Percentiles rank a stretch among this genome's conserved stretches.
phyloP scores from a whole-genome alignment of 148 eudicot species.

The Fagopyrum homotropicum region DNA sequence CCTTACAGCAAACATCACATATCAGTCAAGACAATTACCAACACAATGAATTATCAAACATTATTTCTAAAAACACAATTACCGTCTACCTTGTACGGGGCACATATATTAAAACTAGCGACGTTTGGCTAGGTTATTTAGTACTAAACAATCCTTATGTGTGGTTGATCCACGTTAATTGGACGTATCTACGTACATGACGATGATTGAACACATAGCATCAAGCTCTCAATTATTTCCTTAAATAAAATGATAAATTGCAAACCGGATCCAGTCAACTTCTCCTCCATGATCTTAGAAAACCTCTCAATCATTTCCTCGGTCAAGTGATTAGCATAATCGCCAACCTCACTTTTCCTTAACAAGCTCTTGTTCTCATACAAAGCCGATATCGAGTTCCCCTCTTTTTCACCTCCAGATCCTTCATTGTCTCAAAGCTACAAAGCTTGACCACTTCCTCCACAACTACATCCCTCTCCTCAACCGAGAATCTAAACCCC shows the following conservation, averaged over 20 bases:
- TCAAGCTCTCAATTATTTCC: too few species aligned
- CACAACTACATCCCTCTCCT: conserved; percentile 22
- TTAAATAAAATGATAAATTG: not conserved
- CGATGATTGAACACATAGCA: too few species aligned
- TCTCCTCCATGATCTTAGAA: conserved; percentile 19
- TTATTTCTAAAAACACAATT: too few species aligned
- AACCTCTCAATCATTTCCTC: conserved; percentile 26
- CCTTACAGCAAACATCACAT: too few species aligned
- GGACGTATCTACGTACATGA: too few species aligned
- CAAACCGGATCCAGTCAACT: conserved; percentile 26
- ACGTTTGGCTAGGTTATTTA: too few species aligned
- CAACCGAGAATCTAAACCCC: conserved; percentile 19
- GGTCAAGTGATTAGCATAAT: conserved; percentile 27
- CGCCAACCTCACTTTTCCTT: conserved; percentile 40
- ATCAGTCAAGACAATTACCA: too few species aligned
- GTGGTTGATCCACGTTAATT: too few species aligned
- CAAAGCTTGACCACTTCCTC: conserved; percentile 23
- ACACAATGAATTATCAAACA: too few species aligned
- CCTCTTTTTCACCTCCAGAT: conserved; percentile 26
- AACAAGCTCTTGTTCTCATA: conserved; percentile 29
- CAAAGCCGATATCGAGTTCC: conserved; percentile 19
- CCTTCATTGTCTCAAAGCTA: conserved; percentile 27
- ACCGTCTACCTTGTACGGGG: too few species aligned
- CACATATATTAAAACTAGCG: too few species aligned
- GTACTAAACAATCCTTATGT: too few species aligned